Conservation (phyloP, 257 asterid genomes). For the Solanum chiquidenum region DNA sequence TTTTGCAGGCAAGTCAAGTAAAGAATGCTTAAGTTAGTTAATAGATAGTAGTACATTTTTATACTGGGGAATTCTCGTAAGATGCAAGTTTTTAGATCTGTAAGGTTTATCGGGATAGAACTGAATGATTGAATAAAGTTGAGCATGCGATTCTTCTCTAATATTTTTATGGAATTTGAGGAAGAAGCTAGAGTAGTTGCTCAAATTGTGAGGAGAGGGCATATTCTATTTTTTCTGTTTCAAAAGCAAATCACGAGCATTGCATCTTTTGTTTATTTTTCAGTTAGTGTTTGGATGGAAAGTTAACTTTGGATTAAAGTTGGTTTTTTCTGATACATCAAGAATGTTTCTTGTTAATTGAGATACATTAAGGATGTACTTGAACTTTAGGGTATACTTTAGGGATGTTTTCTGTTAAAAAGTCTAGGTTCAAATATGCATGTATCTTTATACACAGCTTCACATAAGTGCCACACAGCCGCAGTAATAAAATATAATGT, state of each 20-base stretch:
- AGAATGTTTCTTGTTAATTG: not conserved
- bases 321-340: not conserved
- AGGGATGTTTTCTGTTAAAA: not conserved
- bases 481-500: not conserved
- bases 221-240: not conserved
- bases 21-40: not conserved
- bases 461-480: not conserved
- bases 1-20: not conserved
- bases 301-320: not conserved
- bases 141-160: not conserved
- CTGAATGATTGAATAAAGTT: not conserved
- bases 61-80: not conserved
- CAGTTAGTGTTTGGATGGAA: not conserved
- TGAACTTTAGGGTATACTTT: not conserved
- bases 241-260: not conserved
- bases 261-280: not conserved
- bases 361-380: not conserved
- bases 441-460: not conserved
- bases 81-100: not conserved
- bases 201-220: not conserved
- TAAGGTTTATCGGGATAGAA: not conserved
- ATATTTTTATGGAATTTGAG: not conserved
- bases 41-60: not conserved
- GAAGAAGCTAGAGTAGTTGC: not conserved
- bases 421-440: not conserved